Percentiles rank a stretch among this genome's conserved stretches.
phyloP scores from a whole-genome alignment of 2,329 filamentous ascomycete genomes.

The Sclerotinia spermophila region DNA sequence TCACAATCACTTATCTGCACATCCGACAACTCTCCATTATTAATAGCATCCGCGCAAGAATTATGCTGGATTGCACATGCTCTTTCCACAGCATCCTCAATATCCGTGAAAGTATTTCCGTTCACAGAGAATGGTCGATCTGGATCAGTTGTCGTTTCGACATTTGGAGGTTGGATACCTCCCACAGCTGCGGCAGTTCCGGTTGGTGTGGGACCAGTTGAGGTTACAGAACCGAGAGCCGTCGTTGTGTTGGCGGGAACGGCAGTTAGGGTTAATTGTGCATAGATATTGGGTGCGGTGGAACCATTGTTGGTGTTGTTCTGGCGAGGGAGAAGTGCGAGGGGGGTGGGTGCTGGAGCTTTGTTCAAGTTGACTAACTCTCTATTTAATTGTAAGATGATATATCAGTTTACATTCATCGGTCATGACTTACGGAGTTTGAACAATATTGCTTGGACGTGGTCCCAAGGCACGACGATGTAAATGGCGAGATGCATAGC shows the following conservation, averaged over 20 bases:
- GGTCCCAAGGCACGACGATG: neutral
- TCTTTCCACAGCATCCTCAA: conserved; percentile 4
- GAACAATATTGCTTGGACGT: neutral
- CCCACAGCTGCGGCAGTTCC: conserved; percentile 1
- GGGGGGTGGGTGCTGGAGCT: neutral
- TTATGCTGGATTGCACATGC: conserved; percentile 14
- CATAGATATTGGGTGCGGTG: neutral
- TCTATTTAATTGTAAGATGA: neutral
- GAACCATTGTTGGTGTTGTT: neutral
- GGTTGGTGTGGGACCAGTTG: neutral
- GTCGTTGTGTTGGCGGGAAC: conserved; percentile 7
- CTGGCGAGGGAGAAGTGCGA: neutral
- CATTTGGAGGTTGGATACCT: conserved; percentile 1
- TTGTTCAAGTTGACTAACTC: neutral
- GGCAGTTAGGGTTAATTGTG: neutral
- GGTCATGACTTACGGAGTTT: neutral
- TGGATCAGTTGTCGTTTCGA: conserved; percentile 7
- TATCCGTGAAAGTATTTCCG: neutral
- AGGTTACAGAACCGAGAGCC: neutral
- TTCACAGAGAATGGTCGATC: conserved; percentile 2
- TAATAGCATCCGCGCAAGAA: conserved; percentile 10
- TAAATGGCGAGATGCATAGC: neutral
- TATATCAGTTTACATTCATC: neutral
- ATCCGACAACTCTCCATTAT: neutral
- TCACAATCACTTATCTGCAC: conserved; percentile 7